Conservation (phyloP, 1,284 basidiomycete genomes). For the Malassezia arunalokei region DNA sequence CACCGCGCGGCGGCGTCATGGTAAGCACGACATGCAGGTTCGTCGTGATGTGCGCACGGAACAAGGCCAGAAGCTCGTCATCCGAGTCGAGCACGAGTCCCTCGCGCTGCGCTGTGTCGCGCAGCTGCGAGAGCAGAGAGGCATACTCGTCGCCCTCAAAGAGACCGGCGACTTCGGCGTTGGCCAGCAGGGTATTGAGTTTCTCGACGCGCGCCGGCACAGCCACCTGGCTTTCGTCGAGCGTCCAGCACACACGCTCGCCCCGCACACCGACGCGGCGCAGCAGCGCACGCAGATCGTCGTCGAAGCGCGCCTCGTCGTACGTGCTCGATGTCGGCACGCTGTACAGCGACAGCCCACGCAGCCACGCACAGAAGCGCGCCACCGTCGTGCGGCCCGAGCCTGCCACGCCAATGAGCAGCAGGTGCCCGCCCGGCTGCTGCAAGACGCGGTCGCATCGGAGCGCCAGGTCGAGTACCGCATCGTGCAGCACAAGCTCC, state of each 20-base stretch:
- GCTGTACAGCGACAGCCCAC: conserved; percentile 93
- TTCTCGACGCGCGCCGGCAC: conserved; percentile 96
- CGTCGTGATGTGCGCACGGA: conserved; percentile 28
- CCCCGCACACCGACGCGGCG: conserved; percentile 91
- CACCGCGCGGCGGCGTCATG: conserved; percentile 94
- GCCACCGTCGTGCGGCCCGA: conserved; percentile 98
- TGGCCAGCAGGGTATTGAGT: conserved; percentile 97
- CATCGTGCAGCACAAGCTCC: conserved; percentile 95
- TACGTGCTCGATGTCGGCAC: conserved; percentile 99
- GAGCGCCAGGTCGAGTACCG: conserved; percentile 91
- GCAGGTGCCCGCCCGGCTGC: conserved; percentile 87
- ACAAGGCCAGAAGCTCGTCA: conserved; percentile 51
- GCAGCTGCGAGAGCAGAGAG: conserved; percentile 92
- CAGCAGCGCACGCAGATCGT: conserved; percentile 84
- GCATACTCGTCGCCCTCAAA: conserved; percentile 79
- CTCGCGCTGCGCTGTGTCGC: conserved; percentile 93
- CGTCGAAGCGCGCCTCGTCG: conserved; percentile 94
- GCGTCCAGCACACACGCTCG: conserved; percentile 98
- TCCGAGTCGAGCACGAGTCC: conserved; percentile 95
- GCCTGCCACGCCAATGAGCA: conserved; percentile 93
- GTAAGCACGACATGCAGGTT: conserved; percentile 56
- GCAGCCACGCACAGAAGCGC: conserved; percentile 99
- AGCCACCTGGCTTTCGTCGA: conserved; percentile 96
- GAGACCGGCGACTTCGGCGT: conserved; percentile 97
- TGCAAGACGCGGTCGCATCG: conserved; percentile 98